phyloP scores from a whole-genome alignment of 2,329 filamentous ascomycete genomes.

The Cryphonectria radicalis region DNA sequence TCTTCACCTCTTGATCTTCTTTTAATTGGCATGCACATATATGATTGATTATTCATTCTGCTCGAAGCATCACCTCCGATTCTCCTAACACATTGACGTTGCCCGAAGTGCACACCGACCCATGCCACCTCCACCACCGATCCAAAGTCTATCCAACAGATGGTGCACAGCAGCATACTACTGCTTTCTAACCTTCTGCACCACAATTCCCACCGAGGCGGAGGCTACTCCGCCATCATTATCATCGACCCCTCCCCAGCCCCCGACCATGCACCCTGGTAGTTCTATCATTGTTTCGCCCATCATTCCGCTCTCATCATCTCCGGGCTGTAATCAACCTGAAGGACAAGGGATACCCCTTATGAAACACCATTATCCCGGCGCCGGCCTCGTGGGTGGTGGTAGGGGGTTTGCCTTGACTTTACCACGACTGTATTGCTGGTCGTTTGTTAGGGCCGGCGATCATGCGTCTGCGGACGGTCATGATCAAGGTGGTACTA shows the following conservation, averaged over 20 bases:
- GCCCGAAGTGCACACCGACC: not conserved
- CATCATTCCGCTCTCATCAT: not conserved
- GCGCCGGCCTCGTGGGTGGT: not conserved
- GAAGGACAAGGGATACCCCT: slow-evolving; percentile 5
- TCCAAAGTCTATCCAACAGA: not conserved
- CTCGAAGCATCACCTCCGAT: not conserved
- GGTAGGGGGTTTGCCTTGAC: not conserved
- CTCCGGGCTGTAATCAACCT: slow-evolving; percentile 2
- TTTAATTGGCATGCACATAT: not conserved
- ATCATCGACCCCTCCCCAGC: not conserved
- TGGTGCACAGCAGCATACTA: not conserved
- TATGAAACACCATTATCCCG: slow-evolving; percentile 1
- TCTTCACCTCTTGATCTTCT: not conserved
- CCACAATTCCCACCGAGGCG: not conserved
- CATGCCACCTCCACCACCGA: not conserved
- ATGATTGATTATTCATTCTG: not conserved
- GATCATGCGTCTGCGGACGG: not conserved
- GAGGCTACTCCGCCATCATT: not conserved
- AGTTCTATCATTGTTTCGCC: not conserved
- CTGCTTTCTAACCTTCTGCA: not conserved
- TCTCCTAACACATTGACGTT: not conserved
- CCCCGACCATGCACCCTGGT: not conserved
- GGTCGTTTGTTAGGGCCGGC: not conserved
- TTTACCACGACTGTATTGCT: not conserved
- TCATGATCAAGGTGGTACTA: not conserved